phyloP scores from a whole-genome alignment of 768 basidiomycete species.

The Amanita fuliginea region DNA sequence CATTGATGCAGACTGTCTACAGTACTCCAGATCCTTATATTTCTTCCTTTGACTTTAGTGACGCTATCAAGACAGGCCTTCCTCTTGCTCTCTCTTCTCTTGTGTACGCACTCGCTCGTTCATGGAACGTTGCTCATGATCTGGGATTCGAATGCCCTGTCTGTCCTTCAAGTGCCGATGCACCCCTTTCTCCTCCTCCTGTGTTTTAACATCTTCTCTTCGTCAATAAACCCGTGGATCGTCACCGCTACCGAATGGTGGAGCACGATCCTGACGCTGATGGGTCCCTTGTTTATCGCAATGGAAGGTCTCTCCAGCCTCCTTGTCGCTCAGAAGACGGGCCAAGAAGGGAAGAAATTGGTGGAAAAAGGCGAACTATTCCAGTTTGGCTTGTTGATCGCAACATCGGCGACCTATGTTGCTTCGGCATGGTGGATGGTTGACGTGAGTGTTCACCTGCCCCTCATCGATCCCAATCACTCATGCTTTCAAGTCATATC shows the following conservation, averaged over 20 bases:
- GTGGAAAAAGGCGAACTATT: conserved; percentile 61
- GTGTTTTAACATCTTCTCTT: conserved; percentile 77
- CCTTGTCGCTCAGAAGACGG: conserved; percentile 71
- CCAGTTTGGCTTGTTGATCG: conserved; percentile 69
- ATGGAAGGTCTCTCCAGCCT: conserved; percentile 81
- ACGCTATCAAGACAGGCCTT: conserved; percentile 75
- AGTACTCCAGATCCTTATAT: conserved; percentile 71
- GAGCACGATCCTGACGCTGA: conserved; percentile 60
- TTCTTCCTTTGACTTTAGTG: conserved; percentile 74
- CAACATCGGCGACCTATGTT: conserved; percentile 71
- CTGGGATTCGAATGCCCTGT: conserved; percentile 61
- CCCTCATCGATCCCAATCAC: not conserved
- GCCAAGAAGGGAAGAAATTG: conserved; percentile 64
- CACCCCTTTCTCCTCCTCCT: conserved; percentile 81
- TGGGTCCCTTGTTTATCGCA: conserved; percentile 68
- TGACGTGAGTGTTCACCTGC: conserved; percentile 34
- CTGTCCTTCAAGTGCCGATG: conserved; percentile 76
- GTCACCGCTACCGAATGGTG: conserved; percentile 53
- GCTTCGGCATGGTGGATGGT: conserved; percentile 83
- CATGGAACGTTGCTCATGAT: conserved; percentile 71
- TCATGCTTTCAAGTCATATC: conserved; percentile 50
- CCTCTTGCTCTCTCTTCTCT: conserved; percentile 67
- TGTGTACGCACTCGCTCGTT: conserved; percentile 66
- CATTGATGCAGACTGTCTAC: conserved; percentile 50
- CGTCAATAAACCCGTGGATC: conserved; percentile 48